Evolutionary conservation across 2,329 filamentous ascomycete genomes (phyloP).

Genomic region (Colletotrichum noveboracense): DNA sequence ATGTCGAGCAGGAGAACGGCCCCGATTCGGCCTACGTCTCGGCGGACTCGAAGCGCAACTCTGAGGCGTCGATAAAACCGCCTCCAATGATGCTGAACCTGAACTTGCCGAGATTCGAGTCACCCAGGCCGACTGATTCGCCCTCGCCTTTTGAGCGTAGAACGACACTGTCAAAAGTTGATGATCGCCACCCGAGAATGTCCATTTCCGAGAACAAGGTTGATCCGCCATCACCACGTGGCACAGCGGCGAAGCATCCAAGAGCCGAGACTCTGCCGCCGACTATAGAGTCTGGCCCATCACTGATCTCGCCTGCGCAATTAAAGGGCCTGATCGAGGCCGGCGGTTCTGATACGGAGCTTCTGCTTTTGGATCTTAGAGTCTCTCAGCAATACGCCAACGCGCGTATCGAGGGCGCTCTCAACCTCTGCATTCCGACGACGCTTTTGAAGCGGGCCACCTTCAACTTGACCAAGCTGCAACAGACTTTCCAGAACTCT

Average conservation of each 20-base stretch:
- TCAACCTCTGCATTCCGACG: conserved; percentile 95
- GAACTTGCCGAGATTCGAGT: conserved; percentile 49
- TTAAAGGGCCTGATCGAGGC: conserved; percentile 62
- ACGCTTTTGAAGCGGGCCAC: conserved; percentile 90
- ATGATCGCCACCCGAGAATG: conserved; percentile 59
- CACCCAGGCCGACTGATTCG: conserved; percentile 36
- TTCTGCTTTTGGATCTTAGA: conserved; percentile 83
- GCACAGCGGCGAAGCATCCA: conserved; percentile 11
- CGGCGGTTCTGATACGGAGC: conserved; percentile 36
- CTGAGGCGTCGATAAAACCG: conserved; percentile 50
- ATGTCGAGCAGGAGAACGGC: conserved; percentile 49
- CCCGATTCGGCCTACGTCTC: conserved; percentile 62
- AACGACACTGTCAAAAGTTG: conserved; percentile 43
- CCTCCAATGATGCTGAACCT: conserved; percentile 35
- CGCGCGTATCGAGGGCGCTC: conserved; percentile 76
- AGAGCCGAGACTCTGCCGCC: conserved; percentile 60
- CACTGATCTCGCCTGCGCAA: conserved; percentile 58
- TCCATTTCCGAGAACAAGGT: conserved; percentile 56
- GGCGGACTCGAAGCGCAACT: conserved; percentile 58
- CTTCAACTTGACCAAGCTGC: conserved; percentile 86
- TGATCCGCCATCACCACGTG: conserved; percentile 42
- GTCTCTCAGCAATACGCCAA: conserved; percentile 83
- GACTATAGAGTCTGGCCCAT: conserved; percentile 50
- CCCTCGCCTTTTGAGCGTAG: conserved; percentile 38
- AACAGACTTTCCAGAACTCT: conserved; percentile 81